Conservation (phyloP, 495 filamentous ascomycete species). For the Aspergillus ellipticus region DNA sequence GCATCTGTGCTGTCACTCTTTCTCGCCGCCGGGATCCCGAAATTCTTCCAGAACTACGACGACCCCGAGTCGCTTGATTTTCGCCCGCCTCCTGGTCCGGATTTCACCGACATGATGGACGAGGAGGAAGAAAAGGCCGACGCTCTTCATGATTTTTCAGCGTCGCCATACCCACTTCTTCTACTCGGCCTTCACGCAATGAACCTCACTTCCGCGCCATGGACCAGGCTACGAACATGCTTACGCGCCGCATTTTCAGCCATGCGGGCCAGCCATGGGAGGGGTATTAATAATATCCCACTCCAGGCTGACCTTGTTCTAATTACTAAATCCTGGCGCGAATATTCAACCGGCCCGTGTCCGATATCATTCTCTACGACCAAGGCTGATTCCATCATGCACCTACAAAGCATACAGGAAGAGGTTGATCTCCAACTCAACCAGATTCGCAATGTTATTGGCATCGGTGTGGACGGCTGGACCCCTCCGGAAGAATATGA, state of each 20-base stretch:
- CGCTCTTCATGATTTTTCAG: conserved; percentile 7
- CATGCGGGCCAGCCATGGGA: conserved; percentile 22
- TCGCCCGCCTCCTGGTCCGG: not conserved
- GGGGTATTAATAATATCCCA: conserved; percentile 19
- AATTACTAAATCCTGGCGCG: conserved; percentile 11
- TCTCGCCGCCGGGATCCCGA: conserved; percentile 2
- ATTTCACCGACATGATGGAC: conserved; percentile 6
- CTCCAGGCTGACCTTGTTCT: conserved; percentile 19
- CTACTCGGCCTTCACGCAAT: conserved; percentile 9
- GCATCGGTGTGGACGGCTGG: conserved; percentile 21
- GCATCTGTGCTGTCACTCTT: conserved; percentile 6
- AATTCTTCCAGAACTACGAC: conserved; percentile 9
- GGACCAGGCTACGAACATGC: conserved; percentile 4
- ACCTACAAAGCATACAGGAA: conserved; percentile 13
- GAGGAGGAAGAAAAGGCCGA: conserved; percentile 9
- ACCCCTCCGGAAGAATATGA: conserved; percentile 15
- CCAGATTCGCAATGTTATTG: conserved; percentile 9
- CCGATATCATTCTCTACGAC: conserved; percentile 14
- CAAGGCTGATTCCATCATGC: conserved; percentile 15
- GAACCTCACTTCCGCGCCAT: conserved; percentile 8
- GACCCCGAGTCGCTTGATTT: conserved; percentile 3
- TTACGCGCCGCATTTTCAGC: conserved; percentile 4
- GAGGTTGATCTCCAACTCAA: conserved; percentile 17
- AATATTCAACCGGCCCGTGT: conserved; percentile 11
- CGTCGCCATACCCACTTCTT: conserved; percentile 10